Base-by-base conservation (phyloP, 352 stramenopile genomes). In the Globisporangium parvum region DNA sequence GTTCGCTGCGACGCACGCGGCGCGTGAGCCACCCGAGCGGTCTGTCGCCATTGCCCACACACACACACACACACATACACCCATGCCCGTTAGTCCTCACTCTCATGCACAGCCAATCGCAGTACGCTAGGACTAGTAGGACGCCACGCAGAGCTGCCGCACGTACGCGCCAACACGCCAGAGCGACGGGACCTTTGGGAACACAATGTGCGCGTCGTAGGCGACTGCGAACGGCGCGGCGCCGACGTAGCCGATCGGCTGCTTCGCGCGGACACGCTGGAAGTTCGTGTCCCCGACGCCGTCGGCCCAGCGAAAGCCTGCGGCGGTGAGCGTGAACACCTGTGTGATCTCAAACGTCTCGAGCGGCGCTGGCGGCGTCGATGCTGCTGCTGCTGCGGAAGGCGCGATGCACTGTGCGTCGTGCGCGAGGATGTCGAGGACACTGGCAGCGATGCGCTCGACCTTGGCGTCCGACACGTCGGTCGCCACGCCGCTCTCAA, bases 181-280 rank as follows among this genome's bases (percentile, higher is more conserved):
- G 2, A 87, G 68, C 31, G 66, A 48, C 10, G 68, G 60, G 18
- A 89, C 62, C 57, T 89, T 89, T 6, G 79, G 79, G 41, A 87
- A 89, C 48, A 89, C 74, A 55, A 89, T 75, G 54, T 76, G 70
- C 45, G 79, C 65, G 39, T 87, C 75, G 45, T 87, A 86, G 51
- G 69, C 66, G 6, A 87, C 75, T 14, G 49, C 52, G 24, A 89
- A 80, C 8, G 67, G 62, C 9, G 26, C 64, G 10, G 14, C 47
- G 11, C 67, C 73, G n/a, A 85, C 59, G 40, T 71, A 81, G 0
- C 77, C 77, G 35, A 91, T 79, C 2, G 73, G 63, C 18, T 80
- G 46, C 2, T 53, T 42, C 11, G 71, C 65, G 0, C 55, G 60
- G 18, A 90, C 61, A 20, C 44, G 46, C 53, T 89, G 71, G 58